A percentile compares a stretch with the other conserved stretches of the same genome.
These are phyloP conservation scores for Phaeolepiota aurea DNA, from an alignment of 768 basidiomycete genomes.

Conservation along the genomic window DNA sequence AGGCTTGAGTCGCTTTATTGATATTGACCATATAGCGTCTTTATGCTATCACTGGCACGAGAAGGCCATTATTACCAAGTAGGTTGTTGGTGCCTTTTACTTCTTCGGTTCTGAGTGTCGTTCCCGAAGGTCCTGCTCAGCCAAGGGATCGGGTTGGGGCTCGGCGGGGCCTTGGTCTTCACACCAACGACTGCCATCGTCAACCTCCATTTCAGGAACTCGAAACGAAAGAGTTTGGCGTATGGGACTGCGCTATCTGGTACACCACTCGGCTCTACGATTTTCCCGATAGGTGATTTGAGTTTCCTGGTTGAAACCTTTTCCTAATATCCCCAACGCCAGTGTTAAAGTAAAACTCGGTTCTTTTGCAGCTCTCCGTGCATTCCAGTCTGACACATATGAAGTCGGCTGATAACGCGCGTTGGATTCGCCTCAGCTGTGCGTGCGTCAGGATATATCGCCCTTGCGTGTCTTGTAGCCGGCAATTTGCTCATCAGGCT, in stretches of 20 bases:
- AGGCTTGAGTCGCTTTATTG: too few species aligned
- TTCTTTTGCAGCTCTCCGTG: too few species aligned
- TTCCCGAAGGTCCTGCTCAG: too few species aligned
- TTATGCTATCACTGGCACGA: too few species aligned
- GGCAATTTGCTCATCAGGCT: constrained; percentile 7
- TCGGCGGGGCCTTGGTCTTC: too few species aligned
- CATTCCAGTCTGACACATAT: constrained; percentile 11
- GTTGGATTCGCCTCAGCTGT: constrained; percentile 15
- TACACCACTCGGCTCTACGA: neutral
- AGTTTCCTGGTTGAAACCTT: neutral
- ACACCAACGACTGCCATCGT: too few species aligned
- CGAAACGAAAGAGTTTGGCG: neutral
- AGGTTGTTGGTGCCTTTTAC: too few species aligned
- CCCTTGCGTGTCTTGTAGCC: constrained; percentile 3
- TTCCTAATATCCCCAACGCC: neutral
- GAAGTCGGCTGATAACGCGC: constrained; percentile 15
- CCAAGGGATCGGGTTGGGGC: too few species aligned
- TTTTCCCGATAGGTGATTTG: neutral
- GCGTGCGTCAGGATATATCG: constrained; percentile 6
- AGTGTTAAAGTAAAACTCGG: neutral
- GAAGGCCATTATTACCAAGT: too few species aligned
- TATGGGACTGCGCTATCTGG: neutral
- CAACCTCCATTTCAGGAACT: too few species aligned
- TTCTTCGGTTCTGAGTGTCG: too few species aligned
- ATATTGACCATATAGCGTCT: too few species aligned